Conservation (phyloP, 805 yeast genomes). For the Wickerhamiella hasegawae region DNA sequence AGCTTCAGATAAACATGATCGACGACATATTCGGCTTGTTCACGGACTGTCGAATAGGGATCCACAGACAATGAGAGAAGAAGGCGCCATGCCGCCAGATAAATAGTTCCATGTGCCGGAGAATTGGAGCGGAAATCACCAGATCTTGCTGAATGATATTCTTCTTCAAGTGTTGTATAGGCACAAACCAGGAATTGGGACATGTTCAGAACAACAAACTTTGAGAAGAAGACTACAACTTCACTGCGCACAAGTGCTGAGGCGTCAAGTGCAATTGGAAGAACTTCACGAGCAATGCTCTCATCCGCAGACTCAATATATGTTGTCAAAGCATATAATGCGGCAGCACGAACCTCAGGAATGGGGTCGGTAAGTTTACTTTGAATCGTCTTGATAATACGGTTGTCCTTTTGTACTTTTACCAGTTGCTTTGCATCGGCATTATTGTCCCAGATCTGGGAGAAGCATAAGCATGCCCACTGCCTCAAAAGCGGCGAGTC, state of each 20-base stretch:
- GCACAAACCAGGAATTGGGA: slow-evolving; percentile 76
- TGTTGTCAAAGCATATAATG: slow-evolving; percentile 54
- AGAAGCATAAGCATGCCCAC: slow-evolving; percentile 68
- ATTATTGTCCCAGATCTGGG: slow-evolving; percentile 53
- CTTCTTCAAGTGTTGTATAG: slow-evolving; percentile 69
- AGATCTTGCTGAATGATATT: slow-evolving; percentile 40
- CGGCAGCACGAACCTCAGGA: slow-evolving; percentile 86
- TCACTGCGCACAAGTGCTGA: slow-evolving; percentile 81
- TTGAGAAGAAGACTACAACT: slow-evolving; percentile 58
- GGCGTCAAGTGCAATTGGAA: slow-evolving; percentile 67
- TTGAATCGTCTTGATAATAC: slow-evolving; percentile 39
- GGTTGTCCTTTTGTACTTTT: slow-evolving; percentile 31
- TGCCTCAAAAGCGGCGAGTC: slow-evolving; percentile 80
- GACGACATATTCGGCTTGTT: slow-evolving; percentile 54
- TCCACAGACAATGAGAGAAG: slow-evolving; percentile 68
- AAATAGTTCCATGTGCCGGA: slow-evolving; percentile 77
- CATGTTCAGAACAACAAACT: slow-evolving; percentile 51
- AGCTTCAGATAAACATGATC: slow-evolving; percentile 55
- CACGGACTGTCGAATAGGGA: slow-evolving; percentile 68
- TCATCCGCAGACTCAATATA: slow-evolving; percentile 23
- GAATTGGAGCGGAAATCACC: slow-evolving; percentile 50
- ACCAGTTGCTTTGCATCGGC: slow-evolving; percentile 62
- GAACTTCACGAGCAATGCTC: slow-evolving; percentile 42
- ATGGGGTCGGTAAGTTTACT: slow-evolving; percentile 67
- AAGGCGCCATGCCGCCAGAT: slow-evolving; percentile 77